Percentiles rank a stretch among this genome's conserved stretches.
Conservation (phyloP, 2,329 filamentous ascomycete genomes). For the Aspergillus melleus region DNA sequence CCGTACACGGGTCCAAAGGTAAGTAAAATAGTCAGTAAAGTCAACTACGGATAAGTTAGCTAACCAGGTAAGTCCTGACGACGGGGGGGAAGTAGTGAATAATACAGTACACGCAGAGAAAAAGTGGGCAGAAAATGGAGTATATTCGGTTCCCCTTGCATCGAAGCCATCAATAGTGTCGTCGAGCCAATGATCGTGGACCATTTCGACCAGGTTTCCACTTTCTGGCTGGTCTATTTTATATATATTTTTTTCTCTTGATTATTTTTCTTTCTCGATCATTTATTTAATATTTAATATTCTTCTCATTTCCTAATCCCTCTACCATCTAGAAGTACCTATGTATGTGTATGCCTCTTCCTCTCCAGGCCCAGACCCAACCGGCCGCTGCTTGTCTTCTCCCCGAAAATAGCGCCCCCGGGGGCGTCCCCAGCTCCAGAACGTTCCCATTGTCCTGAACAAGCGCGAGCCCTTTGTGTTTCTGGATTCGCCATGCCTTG, state of each 20-base stretch:
- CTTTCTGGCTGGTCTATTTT: not conserved
- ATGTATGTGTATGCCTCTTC: not conserved
- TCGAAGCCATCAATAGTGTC: constrained; percentile 30
- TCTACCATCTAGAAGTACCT: too few relatives aligned
- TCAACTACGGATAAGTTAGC: too few relatives aligned
- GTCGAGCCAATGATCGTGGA: constrained; percentile 26
- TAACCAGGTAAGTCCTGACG: too few relatives aligned
- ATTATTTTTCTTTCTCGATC: not conserved
- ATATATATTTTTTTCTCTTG: not conserved
- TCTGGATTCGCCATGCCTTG: not conserved
- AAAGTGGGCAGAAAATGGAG: not conserved
- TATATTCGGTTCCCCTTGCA: constrained; percentile 35
- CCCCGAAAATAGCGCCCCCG: not conserved
- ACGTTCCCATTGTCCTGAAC: constrained; percentile 17
- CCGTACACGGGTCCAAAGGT: constrained; percentile 28
- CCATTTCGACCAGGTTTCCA: not conserved
- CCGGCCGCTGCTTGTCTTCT: not conserved
- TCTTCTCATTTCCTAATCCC: too few relatives aligned
- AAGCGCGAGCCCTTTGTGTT: constrained; percentile 8
- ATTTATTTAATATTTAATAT: too few relatives aligned
- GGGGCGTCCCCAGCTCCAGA: not conserved
- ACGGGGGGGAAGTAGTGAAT: too few relatives aligned
- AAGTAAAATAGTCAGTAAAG: not conserved
- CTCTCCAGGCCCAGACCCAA: not conserved
- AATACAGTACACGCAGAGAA: too few relatives aligned